A percentile compares a stretch with the other conserved stretches of the same genome.
phyloP scores from a whole-genome alignment of 305 asterid species.

The Solanum chacoense region DNA sequence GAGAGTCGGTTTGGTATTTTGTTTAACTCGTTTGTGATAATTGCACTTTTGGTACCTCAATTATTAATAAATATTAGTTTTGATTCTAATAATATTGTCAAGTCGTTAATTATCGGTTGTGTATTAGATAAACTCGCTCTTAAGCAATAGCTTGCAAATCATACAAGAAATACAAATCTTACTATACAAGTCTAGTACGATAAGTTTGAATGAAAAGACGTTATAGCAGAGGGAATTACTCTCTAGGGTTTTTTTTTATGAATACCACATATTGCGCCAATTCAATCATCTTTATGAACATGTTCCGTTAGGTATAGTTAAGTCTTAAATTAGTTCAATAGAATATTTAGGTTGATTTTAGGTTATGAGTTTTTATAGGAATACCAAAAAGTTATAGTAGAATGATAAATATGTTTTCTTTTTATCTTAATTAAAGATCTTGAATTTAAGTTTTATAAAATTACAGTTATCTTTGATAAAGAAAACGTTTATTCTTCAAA shows the following conservation, averaged over 20 bases:
- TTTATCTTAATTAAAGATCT: too few relatives aligned
- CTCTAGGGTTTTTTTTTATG: not conserved
- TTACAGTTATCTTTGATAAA: not conserved
- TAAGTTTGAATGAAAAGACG: not conserved
- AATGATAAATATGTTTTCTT: too few relatives aligned
- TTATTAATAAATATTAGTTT: not conserved
- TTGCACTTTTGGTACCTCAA: not conserved
- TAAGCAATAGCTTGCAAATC: not conserved
- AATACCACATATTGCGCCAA: too few relatives aligned
- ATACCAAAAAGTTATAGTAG: too few relatives aligned
- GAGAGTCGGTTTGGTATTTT: not conserved
- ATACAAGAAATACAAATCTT: not conserved
- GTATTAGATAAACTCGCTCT: not conserved
- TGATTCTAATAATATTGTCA: not conserved
- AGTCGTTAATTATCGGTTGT: fast-evolving
- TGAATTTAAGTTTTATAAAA: too few relatives aligned
- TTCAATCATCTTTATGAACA: not conserved
- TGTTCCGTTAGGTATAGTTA: too few relatives aligned
- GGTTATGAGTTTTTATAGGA: not conserved
- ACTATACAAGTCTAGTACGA: not conserved
- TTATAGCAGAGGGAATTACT: not conserved
- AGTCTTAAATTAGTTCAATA: not conserved
- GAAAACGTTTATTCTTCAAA: fast-evolving
- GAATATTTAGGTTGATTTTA: not conserved
- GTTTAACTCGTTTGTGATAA: not conserved